Evolutionary conservation across 108 stramenopile genomes (phyloP).

Genomic region (Aureococcus anophagefferens): DNA sequence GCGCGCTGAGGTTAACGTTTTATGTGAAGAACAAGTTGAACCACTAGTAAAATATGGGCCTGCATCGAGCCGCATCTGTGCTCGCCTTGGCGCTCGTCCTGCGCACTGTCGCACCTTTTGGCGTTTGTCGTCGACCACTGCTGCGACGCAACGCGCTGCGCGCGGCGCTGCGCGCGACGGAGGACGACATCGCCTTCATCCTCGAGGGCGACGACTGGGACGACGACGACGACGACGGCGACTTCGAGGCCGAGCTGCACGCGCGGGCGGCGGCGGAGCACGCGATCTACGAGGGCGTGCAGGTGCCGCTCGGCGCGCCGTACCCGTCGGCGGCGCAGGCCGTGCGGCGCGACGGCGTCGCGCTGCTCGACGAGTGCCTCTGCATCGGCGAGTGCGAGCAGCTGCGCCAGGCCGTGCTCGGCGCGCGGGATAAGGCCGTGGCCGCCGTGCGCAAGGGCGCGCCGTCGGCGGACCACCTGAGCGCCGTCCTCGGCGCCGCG

Average conservation of each 20-base stretch:
- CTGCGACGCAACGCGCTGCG: too few relatives aligned
- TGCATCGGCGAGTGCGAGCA: neutral
- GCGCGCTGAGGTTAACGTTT: too few relatives aligned
- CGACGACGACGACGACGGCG: neutral
- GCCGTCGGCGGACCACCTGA: neutral
- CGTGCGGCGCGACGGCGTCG: neutral
- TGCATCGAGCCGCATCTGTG: too few relatives aligned
- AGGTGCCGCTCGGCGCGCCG: neutral
- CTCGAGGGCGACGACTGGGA: neutral
- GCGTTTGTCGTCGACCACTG: too few relatives aligned
- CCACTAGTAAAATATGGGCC: too few relatives aligned
- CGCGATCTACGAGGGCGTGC: neutral
- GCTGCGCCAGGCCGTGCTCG: neutral
- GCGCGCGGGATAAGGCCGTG: too few relatives aligned
- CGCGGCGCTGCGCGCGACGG: too few relatives aligned
- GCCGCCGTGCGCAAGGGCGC: neutral
- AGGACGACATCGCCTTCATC: too few relatives aligned
- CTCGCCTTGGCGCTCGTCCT: too few relatives aligned
- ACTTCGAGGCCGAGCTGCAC: neutral
- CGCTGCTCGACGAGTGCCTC: neutral
- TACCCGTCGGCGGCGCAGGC: neutral
- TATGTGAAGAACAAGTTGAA: too few relatives aligned
- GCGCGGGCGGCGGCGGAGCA: neutral
- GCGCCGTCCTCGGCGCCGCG: neutral
- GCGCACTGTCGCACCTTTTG: too few relatives aligned